These are phyloP conservation scores for Gracilaria caudata DNA, from an alignment of 23 red algal species.

Conservation along the genomic window DNA sequence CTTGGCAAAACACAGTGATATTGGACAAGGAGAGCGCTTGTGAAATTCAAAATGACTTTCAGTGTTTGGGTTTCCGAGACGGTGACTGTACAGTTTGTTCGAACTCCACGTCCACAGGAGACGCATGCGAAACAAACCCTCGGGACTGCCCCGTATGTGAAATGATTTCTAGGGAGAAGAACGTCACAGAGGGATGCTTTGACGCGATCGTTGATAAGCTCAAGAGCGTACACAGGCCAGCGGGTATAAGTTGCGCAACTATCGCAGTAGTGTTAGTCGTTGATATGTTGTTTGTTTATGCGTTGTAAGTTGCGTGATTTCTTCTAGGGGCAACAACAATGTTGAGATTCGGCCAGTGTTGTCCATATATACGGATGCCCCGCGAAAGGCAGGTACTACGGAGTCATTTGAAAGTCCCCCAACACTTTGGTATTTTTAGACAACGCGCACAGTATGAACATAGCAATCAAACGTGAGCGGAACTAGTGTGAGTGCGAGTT, in stretches of 20 bases:
- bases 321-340: neutral
- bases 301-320: constrained; percentile 7
- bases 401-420: no score
- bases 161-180: neutral
- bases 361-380: neutral
- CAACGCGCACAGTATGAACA: neutral
- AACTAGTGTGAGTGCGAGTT: neutral
- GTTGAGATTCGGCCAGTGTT: neutral
- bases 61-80: constrained; percentile 12
- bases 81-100: neutral
- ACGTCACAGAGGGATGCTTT: constrained; percentile 13
- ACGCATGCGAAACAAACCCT: neutral
- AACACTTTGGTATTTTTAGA: no score
- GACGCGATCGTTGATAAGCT: neutral
- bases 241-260: constrained; percentile 11
- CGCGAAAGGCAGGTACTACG: no score
- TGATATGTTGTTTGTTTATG: constrained; percentile 25
- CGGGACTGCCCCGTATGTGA: constrained; percentile 23
- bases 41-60: constrained; percentile 4
- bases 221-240: constrained; percentile 11
- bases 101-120: neutral
- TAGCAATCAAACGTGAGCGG: neutral
- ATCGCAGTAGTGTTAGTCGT: neutral
- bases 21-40: constrained; percentile 10
- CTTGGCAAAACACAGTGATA: constrained; percentile 33